Conservation (phyloP, 306 rosid species). For the Dalbergia oliveri region DNA sequence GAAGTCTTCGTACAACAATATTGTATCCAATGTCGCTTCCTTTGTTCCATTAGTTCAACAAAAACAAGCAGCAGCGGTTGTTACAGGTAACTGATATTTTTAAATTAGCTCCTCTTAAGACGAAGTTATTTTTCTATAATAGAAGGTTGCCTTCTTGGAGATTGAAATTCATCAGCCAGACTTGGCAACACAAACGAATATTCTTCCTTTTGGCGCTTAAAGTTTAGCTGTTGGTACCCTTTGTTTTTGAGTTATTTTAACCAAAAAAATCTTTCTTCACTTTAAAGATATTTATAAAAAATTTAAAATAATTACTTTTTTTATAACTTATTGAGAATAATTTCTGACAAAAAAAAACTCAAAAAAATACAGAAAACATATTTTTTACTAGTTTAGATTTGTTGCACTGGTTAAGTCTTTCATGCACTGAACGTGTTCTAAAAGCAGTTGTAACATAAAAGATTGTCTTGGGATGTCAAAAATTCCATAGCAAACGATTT, state of each 20-base stretch:
- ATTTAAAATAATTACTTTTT: no score
- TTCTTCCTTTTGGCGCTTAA: slow-evolving; percentile 3
- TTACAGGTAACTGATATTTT: slow-evolving; percentile 63
- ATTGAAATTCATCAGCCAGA: slow-evolving; percentile 10
- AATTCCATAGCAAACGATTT: neutral
- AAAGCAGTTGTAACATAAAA: neutral
- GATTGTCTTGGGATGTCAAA: no score
- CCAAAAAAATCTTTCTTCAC: no score
- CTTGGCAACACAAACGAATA: neutral
- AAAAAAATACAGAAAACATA: no score
- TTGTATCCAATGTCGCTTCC: slow-evolving; percentile 78
- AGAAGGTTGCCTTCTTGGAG: slow-evolving; percentile 7
- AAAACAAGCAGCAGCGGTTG: slow-evolving; percentile 81
- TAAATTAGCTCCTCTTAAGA: neutral
- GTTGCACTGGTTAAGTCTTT: no score
- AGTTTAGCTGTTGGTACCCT: neutral
- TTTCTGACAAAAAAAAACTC: no score
- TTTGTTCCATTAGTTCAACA: slow-evolving; percentile 94
- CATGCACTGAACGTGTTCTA: neutral
- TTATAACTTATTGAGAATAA: no score
- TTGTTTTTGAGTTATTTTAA: no score
- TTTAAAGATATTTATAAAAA: no score
- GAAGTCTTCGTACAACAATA: slow-evolving; percentile 66
- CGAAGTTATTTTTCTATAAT: slow-evolving; percentile 31
- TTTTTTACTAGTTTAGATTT: no score